Evolutionary conservation across 2,329 filamentous ascomycete species (phyloP).

Genomic region (Clarireedia sp.): DNA sequence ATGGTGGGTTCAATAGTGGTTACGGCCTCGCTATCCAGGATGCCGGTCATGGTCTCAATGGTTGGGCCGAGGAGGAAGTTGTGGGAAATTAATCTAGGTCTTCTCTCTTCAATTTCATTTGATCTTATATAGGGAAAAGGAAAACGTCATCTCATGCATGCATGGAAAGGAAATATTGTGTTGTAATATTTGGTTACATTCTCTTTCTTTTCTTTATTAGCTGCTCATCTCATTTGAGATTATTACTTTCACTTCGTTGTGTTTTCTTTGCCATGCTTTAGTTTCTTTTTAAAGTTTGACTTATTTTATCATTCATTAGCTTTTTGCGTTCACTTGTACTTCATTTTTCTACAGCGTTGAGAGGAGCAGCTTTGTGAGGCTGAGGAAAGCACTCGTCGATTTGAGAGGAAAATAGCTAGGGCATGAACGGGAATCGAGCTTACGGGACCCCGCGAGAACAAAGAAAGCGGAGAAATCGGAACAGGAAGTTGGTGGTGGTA

Average conservation of each 20-base stretch:
- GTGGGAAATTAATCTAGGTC: conserved; percentile 20
- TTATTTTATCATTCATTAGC: background rate
- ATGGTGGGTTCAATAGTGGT: conserved; percentile 30
- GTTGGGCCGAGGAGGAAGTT: conserved; percentile 54
- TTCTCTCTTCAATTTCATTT: background rate
- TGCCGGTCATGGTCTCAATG: conserved; percentile 48
- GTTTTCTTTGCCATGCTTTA: background rate
- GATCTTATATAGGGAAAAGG: background rate
- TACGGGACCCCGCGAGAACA: background rate
- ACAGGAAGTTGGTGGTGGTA: background rate
- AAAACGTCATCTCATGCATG: background rate
- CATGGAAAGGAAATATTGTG: conserved; percentile 5
- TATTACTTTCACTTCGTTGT: conserved; percentile 5
- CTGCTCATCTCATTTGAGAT: background rate
- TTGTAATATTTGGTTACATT: conserved; percentile 4
- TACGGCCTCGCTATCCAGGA: conserved; percentile 57
- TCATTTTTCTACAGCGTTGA: background rate
- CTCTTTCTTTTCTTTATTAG: background rate
- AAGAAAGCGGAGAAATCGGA: background rate
- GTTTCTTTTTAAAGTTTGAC: background rate
- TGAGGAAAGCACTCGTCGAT: too few species aligned
- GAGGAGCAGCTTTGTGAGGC: too few species aligned
- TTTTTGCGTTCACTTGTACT: background rate
- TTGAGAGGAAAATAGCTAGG: too few species aligned
- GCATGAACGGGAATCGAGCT: too few species aligned